Evolutionary conservation across 805 yeast species (phyloP).

Genomic region (Lachancea cidri): DNA sequence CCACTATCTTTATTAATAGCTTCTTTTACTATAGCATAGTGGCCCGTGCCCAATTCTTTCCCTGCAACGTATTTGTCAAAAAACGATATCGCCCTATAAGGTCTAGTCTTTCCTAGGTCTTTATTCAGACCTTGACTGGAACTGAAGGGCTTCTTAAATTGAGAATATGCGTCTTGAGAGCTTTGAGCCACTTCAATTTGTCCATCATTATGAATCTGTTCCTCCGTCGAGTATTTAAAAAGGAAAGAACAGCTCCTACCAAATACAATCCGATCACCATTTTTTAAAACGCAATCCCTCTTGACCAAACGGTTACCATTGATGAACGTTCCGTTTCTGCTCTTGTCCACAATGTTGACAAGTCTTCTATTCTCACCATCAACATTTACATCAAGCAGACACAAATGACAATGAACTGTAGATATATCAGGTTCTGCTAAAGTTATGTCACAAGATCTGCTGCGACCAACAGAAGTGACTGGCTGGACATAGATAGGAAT

Average conservation of each 20-base stretch:
- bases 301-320: constrained; percentile 51
- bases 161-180: constrained; percentile 1
- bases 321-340: constrained; percentile 61
- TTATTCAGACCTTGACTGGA: constrained; percentile 28
- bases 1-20: constrained; percentile 56
- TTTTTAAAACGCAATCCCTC: constrained; percentile 44
- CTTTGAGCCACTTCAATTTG: neutral
- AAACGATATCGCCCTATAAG: constrained; percentile 37
- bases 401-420: constrained; percentile 55
- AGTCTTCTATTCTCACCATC: constrained; percentile 33
- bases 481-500: constrained; percentile 31
- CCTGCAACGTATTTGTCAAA: constrained; percentile 50
- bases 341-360: constrained; percentile 48
- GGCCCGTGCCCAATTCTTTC: constrained; percentile 65
- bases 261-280: constrained; percentile 60
- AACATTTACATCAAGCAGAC: constrained; percentile 36
- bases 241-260: constrained; percentile 50
- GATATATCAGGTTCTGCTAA: constrained; percentile 58
- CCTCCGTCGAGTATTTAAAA: constrained; percentile 37
- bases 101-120: constrained; percentile 10
- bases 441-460: constrained; percentile 53
- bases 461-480: constrained; percentile 45
- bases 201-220: constrained; percentile 8
- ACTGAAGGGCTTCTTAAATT: constrained; percentile 27
- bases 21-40: constrained; percentile 76